phyloP scores from a whole-genome alignment of 1,139 yeast species.

The Zygosaccharomyces sapae region DNA sequence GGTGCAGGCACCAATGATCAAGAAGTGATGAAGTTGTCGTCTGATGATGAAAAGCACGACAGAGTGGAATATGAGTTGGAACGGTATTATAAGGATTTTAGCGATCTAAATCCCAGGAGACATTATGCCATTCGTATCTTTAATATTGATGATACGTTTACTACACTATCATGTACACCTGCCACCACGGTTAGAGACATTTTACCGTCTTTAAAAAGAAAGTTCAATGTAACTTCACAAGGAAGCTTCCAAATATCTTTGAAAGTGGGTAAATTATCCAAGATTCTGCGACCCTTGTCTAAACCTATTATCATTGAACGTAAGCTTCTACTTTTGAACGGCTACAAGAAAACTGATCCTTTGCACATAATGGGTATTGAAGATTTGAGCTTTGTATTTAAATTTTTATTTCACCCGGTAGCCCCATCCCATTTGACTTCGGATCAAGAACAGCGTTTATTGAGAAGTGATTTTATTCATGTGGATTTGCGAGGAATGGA shows the following conservation, averaged over 20 bases:
- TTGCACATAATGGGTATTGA: conserved; percentile 79
- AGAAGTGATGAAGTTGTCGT: conserved; percentile 9
- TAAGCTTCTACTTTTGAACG: conserved; percentile 68
- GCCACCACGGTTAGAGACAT: conserved; percentile 77
- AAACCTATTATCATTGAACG: conserved; percentile 76
- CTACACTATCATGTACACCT: conserved; percentile 67
- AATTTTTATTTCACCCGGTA: conserved; percentile 73
- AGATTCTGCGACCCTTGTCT: conserved; percentile 68
- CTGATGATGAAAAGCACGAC: conserved; percentile 38
- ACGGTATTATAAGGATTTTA: conserved; percentile 34
- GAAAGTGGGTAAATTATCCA: conserved; percentile 72
- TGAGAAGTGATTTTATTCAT: conserved; percentile 61
- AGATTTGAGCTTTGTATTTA: conserved; percentile 80
- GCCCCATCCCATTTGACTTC: conserved; percentile 64
- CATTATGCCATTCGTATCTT: conserved; percentile 56
- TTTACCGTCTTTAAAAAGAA: conserved; percentile 61
- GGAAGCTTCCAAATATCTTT: conserved; percentile 79
- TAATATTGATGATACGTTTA: conserved; percentile 75
- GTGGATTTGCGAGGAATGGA: conserved; percentile 73
- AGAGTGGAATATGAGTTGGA: conserved; percentile 36
- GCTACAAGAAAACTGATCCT: conserved; percentile 73
- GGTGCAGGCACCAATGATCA: conserved; percentile 4
- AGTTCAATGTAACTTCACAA: conserved; percentile 60
- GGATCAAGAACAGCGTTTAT: conserved; percentile 59
- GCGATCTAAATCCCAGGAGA: conserved; percentile 31